Percentiles rank a stretch among this genome's conserved stretches.
These are phyloP conservation scores for Gomphus sp. DNA, from an alignment of 1,284 basidiomycete genomes.

Conservation along the genomic window DNA sequence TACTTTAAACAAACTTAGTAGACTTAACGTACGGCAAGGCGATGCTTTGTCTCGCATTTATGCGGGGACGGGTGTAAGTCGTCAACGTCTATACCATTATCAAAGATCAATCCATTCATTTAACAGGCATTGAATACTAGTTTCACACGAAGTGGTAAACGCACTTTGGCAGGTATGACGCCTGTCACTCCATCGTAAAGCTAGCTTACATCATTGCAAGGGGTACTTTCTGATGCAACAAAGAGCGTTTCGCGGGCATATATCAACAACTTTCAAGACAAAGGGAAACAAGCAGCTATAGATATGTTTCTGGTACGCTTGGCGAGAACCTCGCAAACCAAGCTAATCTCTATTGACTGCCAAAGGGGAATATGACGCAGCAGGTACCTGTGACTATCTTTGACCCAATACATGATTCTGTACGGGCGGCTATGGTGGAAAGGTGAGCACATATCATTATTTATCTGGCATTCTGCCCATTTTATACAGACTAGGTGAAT, in stretches of 20 bases:
- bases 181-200: background rate
- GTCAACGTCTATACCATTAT: background rate
- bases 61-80: constrained; percentile 77
- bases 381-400: constrained; percentile 87
- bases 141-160: constrained; percentile 90
- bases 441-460: constrained; percentile 31
- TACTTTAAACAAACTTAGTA: background rate
- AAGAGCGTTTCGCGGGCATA: constrained; percentile 94
- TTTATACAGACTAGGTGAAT: constrained; percentile 62
- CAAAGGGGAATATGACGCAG: constrained; percentile 82
- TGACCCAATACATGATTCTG: constrained; percentile 88
- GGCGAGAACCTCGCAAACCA: background rate
- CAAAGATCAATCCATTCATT: background rate
- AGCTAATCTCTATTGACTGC: background rate
- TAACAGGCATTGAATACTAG: constrained; percentile 80
- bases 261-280: constrained; percentile 98
- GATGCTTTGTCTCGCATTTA: constrained; percentile 88
- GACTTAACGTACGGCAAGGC: constrained; percentile 19
- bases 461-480: constrained; percentile 1
- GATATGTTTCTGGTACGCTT: constrained; percentile 82
- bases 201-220: constrained; percentile 24
- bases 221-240: constrained; percentile 89
- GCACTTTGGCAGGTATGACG: constrained; percentile 69
- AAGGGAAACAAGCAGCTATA: constrained; percentile 88
- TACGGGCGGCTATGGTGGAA: constrained; percentile 60